Percentiles rank a stretch among this genome's conserved stretches.
These are phyloP conservation scores for Verticillium longisporum DNA, from an alignment of 2,329 filamentous ascomycete genomes.

Conservation along the genomic window DNA sequence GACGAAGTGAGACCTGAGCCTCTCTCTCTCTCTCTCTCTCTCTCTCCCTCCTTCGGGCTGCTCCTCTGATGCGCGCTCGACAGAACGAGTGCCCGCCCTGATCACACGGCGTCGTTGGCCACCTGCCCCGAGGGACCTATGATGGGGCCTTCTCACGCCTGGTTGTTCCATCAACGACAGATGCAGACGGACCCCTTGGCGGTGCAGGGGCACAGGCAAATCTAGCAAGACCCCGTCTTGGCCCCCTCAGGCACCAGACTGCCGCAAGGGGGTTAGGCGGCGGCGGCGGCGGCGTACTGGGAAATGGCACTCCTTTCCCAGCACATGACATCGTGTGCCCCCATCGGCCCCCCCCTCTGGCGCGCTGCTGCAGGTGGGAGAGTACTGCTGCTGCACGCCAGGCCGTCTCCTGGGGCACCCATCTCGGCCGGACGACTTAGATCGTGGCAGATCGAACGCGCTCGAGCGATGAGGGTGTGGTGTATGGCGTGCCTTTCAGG, in stretches of 20 bases:
- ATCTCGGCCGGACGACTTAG: background rate
- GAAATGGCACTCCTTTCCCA: background rate
- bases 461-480: background rate
- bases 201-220: background rate
- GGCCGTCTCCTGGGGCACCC: background rate
- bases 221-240: background rate
- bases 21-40: background rate
- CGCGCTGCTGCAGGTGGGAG: background rate
- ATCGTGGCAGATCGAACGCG: background rate
- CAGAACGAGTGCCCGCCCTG: no score
- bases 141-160: background rate
- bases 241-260: background rate
- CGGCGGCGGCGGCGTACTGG: background rate
- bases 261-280: background rate
- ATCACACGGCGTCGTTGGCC: background rate
- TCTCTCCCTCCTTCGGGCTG: background rate
- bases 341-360: background rate
- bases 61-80: background rate
- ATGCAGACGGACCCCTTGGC: background rate
- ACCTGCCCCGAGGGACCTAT: background rate
- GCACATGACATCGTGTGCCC: background rate
- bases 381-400: background rate
- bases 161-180: slow-evolving; percentile 1
- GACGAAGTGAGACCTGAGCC: background rate
- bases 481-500: background rate